Evolutionary conservation across 148 eudicot genomes (phyloP), one percentile per base, ranked within the genome.

Genomic region (Fagopyrum homotropicum): DNA sequence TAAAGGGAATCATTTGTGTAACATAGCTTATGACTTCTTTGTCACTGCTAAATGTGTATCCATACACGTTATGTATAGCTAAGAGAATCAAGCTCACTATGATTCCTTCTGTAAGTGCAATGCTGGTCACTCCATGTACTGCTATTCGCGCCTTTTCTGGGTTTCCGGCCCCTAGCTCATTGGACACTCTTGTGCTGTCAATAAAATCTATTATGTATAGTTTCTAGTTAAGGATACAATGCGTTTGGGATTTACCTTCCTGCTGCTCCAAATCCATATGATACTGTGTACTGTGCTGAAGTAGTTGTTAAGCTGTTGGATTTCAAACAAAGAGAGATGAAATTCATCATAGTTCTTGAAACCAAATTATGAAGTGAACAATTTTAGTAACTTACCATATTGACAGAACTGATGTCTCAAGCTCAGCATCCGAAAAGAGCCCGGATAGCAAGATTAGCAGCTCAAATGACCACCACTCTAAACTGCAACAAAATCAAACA

Each of bases 401-500:
- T 46, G 93, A 87, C 0, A 92, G 79, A 35, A 90, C 91, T 8
- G 98, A 92, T 77, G 93, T 80, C 80, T 92, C 96, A 22, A 92
- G 96, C 79, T 90, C 83, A 43, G 98, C 93, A 75, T 89, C 81
- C 59, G 98, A 90, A n/a, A 92, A 70, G 47, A 92, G 90, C 30
- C 98, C 98, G 4, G 98, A 90, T 7, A 92, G 73, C 75, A 92
- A 80, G 75, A 90, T 80, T 7, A 90, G 80, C 35, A 90, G 72
- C 86, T 90, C 98, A 79, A 82, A 92, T 11, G 98, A 88, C 98
- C 98, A 92, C 91, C 93, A 92, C 76, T 87, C 88, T 30, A 92
- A 78, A 73, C 98, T 92, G 57, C 40, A 64, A 64, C 17, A 17
- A 64, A 64, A 64, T 64, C n/a, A 12, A 35, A 5, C 1, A 35